These are phyloP conservation scores for Acrocalymma vagum DNA, from an alignment of 2,329 filamentous ascomycete genomes.

Conservation along the genomic window DNA sequence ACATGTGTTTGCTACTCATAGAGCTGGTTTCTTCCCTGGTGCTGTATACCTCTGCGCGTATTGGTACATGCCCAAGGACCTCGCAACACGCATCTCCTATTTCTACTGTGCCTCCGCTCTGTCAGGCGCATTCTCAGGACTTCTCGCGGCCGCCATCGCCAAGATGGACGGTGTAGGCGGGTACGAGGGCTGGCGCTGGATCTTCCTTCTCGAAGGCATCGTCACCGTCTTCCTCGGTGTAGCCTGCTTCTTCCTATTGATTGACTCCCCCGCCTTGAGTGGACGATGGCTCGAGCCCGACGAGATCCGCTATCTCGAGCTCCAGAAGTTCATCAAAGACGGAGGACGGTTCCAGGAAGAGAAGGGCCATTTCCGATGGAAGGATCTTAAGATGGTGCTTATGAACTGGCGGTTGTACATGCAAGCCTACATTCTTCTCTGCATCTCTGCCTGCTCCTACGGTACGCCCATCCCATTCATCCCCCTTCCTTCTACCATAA, in stretches of 20 bases:
- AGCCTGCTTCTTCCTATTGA: slow-evolving; percentile 34
- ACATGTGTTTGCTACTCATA: slow-evolving; percentile 12
- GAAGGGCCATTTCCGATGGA: slow-evolving; percentile 26
- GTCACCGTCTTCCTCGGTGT: slow-evolving; percentile 37
- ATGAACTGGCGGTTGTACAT: slow-evolving; percentile 40
- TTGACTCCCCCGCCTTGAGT: slow-evolving; percentile 30
- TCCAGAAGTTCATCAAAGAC: slow-evolving; percentile 33
- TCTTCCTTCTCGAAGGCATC: slow-evolving; percentile 54
- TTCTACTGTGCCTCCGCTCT: slow-evolving; percentile 50
- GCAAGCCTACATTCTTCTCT: slow-evolving; percentile 36
- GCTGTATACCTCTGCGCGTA: slow-evolving; percentile 42
- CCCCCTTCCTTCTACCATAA: not conserved
- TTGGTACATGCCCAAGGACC: slow-evolving; percentile 47
- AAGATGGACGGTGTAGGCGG: slow-evolving; percentile 50
- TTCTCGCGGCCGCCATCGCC: slow-evolving; percentile 49
- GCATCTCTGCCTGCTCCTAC: slow-evolving; percentile 34
- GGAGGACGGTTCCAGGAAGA: slow-evolving; percentile 25
- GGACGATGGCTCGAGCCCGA: slow-evolving; percentile 28
- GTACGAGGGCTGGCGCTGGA: slow-evolving; percentile 53
- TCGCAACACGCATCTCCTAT: slow-evolving; percentile 43
- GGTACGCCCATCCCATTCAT: no score
- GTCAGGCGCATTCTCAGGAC: slow-evolving; percentile 51
- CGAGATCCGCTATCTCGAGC: slow-evolving; percentile 33
- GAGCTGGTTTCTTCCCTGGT: slow-evolving; percentile 44
- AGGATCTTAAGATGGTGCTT: slow-evolving; percentile 33